Conservation (phyloP, 1,139 yeast genomes). For the Candida sanyaensis region DNA sequence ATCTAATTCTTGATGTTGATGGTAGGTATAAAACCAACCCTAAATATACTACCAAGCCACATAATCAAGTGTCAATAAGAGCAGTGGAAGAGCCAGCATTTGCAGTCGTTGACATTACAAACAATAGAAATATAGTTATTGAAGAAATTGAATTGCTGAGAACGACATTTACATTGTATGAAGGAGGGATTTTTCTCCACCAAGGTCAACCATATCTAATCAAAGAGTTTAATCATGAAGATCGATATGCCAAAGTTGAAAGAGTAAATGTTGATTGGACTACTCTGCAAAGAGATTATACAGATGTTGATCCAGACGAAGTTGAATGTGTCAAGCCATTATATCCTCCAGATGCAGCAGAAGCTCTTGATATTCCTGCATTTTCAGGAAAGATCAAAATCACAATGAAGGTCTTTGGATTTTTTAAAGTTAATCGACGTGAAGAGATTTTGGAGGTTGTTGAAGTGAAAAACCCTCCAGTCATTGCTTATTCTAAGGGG, state of each 20-base stretch:
- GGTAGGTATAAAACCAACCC: conserved; percentile 63
- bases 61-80: conserved; percentile 71
- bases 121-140: conserved; percentile 69
- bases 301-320: conserved; percentile 86
- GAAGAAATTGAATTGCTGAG: conserved; percentile 92
- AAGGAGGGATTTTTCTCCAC: conserved; percentile 92
- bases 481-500: conserved; percentile 68
- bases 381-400: conserved; percentile 75
- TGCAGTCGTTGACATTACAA: conserved; percentile 88
- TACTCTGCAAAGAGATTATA: conserved; percentile 86
- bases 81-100: conserved; percentile 77
- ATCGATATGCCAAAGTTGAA: conserved; percentile 76
- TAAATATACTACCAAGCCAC: conserved; percentile 77
- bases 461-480: conserved; percentile 89
- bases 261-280: conserved; percentile 93
- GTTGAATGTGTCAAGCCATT: conserved; percentile 66
- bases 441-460: conserved; percentile 86
- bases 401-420: conserved; percentile 85
- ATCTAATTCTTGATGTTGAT: conserved; percentile 46
- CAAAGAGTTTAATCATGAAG: conserved; percentile 77
- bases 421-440: conserved; percentile 77
- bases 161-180: conserved; percentile 87
- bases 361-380: conserved; percentile 56
- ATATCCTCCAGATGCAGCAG: conserved; percentile 19
- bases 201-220: conserved; percentile 91